Conservation (phyloP, 2,329 filamentous ascomycete genomes). For the Mariannaea elegans region DNA sequence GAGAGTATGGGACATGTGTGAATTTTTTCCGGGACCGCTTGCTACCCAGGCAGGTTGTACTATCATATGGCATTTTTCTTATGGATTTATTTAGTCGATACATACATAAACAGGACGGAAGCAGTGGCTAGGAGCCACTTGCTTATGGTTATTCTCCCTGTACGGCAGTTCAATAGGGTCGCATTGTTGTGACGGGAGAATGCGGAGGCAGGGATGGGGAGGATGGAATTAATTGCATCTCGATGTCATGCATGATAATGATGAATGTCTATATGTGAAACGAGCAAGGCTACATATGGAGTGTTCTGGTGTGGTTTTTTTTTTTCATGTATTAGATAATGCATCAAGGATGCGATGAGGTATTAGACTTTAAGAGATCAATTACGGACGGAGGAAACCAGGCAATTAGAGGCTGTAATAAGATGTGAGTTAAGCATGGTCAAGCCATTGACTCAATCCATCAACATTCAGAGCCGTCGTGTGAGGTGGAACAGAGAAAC, state of each 20-base stretch:
- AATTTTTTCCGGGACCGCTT: background rate
- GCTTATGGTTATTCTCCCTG: slow-evolving; percentile 1
- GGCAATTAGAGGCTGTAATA: background rate
- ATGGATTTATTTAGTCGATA: too few relatives aligned
- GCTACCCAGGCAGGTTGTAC: background rate
- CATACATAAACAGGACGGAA: background rate
- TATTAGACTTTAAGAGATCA: background rate
- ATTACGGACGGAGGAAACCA: background rate
- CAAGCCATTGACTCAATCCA: background rate
- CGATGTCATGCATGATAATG: slow-evolving; percentile 13
- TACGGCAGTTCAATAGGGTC: slow-evolving; percentile 1
- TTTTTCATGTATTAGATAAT: background rate
- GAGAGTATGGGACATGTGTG: slow-evolving; percentile 5
- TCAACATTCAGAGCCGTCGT: background rate
- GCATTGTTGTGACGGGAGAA: slow-evolving; percentile 12
- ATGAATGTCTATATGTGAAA: slow-evolving; percentile 1
- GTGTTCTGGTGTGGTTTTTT: background rate
- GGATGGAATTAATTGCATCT: slow-evolving; percentile 15
- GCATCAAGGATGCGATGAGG: slow-evolving; percentile 1
- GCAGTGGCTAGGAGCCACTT: background rate
- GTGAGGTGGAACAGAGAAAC: background rate
- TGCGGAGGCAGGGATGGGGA: slow-evolving; percentile 19
- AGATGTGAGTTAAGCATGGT: background rate
- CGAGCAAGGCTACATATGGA: slow-evolving; percentile 2
- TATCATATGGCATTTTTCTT: too few relatives aligned